Conservation (phyloP, 2,329 filamentous ascomycete species). For the Leptographium radiaticola region DNA sequence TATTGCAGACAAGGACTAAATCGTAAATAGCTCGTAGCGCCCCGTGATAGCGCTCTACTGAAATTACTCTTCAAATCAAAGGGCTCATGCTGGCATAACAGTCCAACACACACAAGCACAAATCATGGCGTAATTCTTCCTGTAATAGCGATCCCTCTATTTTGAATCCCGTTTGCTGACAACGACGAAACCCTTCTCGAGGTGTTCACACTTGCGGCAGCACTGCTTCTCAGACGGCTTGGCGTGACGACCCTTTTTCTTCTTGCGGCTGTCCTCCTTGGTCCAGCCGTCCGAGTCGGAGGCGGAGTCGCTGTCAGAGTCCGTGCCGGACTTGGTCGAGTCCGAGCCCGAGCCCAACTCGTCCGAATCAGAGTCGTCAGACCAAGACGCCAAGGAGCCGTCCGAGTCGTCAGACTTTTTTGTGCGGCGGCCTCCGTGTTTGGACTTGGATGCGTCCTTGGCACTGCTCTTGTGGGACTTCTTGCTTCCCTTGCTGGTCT, state of each 20-base stretch:
- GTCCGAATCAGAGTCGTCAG: background rate
- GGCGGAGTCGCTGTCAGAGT: background rate
- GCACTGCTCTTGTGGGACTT: background rate
- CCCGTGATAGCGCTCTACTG: no score
- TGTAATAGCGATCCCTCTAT: no score
- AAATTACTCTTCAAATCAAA: no score
- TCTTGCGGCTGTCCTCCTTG: background rate
- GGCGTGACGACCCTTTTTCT: background rate
- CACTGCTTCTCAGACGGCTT: background rate
- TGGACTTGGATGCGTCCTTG: no score
- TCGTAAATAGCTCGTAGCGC: no score
- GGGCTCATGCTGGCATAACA: no score
- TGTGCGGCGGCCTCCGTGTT: background rate
- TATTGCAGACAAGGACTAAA: no score
- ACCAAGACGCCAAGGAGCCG: no score
- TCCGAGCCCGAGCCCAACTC: background rate
- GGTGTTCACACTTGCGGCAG: background rate
- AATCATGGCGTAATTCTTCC: no score
- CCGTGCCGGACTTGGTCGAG: background rate
- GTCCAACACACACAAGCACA: background rate
- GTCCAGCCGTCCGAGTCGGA: slow-evolving; percentile 1
- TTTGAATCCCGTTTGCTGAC: background rate
- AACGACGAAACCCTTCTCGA: background rate
- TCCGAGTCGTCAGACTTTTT: background rate
- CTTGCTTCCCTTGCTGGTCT: background rate